A percentile compares a stretch with the other conserved stretches of the same genome.
These are phyloP conservation scores for Hericium erinaceus DNA, from an alignment of 768 basidiomycete genomes.

Conservation along the genomic window DNA sequence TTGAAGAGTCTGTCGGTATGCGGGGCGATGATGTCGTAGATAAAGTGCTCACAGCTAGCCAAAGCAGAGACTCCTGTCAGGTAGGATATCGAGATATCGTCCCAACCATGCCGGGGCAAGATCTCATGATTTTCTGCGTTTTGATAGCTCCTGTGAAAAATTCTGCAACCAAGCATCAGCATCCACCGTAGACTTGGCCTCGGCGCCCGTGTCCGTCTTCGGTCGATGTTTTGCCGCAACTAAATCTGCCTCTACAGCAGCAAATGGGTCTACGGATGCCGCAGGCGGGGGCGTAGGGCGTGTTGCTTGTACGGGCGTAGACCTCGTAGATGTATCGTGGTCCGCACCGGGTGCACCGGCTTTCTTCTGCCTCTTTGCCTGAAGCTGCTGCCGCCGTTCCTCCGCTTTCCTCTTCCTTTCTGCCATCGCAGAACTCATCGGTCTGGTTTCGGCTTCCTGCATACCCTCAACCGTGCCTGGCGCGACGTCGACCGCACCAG, in stretches of 20 bases:
- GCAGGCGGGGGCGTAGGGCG: background rate
- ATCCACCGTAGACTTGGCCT: background rate
- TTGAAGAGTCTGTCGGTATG: no score
- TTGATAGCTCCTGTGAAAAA: background rate
- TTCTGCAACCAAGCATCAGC: background rate
- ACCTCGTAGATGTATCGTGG: background rate
- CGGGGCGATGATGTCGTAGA: no score
- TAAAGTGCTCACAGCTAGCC: no score
- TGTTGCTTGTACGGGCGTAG: background rate
- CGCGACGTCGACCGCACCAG: constrained; percentile 48
- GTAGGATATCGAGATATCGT: no score
- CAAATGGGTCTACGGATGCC: background rate
- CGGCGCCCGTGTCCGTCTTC: no score
- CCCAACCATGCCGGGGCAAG: background rate
- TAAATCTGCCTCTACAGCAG: background rate
- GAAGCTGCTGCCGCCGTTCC: constrained; percentile 48
- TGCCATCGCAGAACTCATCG: constrained; percentile 51
- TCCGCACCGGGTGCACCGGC: background rate
- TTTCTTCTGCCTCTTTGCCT: constrained; percentile 59
- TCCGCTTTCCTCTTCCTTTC: constrained; percentile 71
- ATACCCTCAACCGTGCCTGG: constrained; percentile 78
- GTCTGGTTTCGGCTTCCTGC: constrained; percentile 28
- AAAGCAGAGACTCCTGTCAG: no score
- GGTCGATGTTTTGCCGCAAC: background rate
- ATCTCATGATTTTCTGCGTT: background rate